Evolutionary conservation across 768 basidiomycete genomes (phyloP), one percentile per base, ranked within the genome.

Genomic region (Lentinus tigrinus): DNA sequence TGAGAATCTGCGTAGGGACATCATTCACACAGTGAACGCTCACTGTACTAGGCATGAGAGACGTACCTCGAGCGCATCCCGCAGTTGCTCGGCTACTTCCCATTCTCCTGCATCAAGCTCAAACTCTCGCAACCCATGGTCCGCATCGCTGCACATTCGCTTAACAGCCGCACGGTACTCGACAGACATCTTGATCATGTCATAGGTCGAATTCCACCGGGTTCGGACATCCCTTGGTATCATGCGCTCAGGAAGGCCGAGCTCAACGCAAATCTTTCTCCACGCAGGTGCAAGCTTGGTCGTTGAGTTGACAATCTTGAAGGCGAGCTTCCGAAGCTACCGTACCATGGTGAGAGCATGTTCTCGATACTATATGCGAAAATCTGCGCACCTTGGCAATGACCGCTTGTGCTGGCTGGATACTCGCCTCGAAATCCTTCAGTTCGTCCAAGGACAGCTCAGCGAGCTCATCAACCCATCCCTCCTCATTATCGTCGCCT

Each of bases 191-290:
- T 28, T 27, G 24, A 48, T 5, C 47, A 48, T 48, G 13, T 48
- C 28, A 27, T 48, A 48, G 19, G 51, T 66, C 10, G 58, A 66
- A 38, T 65, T 69, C 65, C 61, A 67, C 2, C 53, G 49, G 1
- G 63, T 70, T n/a, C 27, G 11, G 2, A 70, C 60, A 28, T 70
- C 57, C 0, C 44, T 10, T 3, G 44, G 67, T 36, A 65, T 60
- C 8, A 46, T 48, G 26, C 14, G 26, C n/a, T 48, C 47, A 42
- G 40, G 17, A 5, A 42, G 40, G 40, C 40, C 40, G 3, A 42
- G 10, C 1, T 5, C 27, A 2, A 8, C 37, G 4, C 26, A 37
- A 7, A 42, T n/a, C 11, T 17, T 17, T n/a, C 53, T 26, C 47
- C 47, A 60, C 28, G 27, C 38, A 0, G 62, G 62, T 1, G 57